Evolutionary conservation across 805 yeast species (phyloP), one percentile per base, ranked within the genome.

Genomic region (Candida takata): DNA sequence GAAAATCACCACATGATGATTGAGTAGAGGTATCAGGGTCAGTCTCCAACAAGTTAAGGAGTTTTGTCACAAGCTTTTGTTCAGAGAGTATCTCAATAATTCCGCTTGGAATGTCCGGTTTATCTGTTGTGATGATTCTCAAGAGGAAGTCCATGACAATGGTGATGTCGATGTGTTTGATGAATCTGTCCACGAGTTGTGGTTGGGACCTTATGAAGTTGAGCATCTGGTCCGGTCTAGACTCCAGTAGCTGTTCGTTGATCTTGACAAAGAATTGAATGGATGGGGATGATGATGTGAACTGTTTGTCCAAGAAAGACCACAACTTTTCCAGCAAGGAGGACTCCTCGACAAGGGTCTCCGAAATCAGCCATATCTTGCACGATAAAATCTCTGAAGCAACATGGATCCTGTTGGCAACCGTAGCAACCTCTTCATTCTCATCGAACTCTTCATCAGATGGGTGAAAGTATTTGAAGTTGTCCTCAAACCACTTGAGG

Each of bases 311-410:
- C 32, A 92, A 67, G 24, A 88, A 68, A 8, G 74, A 60, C 97
- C 98, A 92, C 30, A 92, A 62, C 48, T 73, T 75, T 34, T 73
- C 70, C 48, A 92, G 60, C 33, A 83, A 69, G 6, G 62, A 60
- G 4, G 74, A 66, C 36, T 79, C 76, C 49, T 84, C 90, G 69
- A 90, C 82, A 34, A 92, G 74, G 1, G 94, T 77, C 52, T 92
- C 96, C 3, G 92, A 81, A 24, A 92, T 67, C 3, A 92, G 76
- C 96, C 97, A 87, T 13, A 85, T 86, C 54, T 90, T 95, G 12
- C 86, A 80, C 13, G 88, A 75, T 33, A 92, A 68, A 14, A 92
- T 82, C 52, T 90, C 97, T 0, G 96, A 82, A 2, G 94, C 84
- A 36, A 75, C 61, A 41, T 74, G 77, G 4, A 80, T 70, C 38